phyloP scores from a whole-genome alignment of 768 basidiomycete species.

The Boletus sp. region DNA sequence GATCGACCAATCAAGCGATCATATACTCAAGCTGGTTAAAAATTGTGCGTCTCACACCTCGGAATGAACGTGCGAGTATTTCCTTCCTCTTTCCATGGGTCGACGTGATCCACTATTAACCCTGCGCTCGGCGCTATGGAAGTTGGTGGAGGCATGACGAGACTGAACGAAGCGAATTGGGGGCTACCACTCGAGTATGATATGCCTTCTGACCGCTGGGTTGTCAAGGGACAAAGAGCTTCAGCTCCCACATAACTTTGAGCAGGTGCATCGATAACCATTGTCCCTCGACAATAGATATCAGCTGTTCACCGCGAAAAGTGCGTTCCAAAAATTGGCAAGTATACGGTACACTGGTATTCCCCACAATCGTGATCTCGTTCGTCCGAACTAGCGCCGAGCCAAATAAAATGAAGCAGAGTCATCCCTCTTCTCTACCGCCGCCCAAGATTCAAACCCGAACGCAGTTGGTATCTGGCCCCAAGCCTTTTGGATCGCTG shows the following conservation, averaged over 20 bases:
- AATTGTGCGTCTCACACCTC: slow-evolving; percentile 10
- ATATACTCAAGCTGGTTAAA: neutral
- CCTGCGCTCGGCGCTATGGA: neutral
- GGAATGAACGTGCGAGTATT: slow-evolving; percentile 29
- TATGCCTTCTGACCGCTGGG: no score
- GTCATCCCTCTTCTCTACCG: neutral
- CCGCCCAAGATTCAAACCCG: slow-evolving; percentile 13
- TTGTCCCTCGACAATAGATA: no score
- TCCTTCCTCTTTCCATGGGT: slow-evolving; percentile 22
- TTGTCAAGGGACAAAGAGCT: no score
- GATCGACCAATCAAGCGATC: neutral
- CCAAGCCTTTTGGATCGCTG: slow-evolving; percentile 10
- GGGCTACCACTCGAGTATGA: no score
- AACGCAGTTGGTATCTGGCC: slow-evolving; percentile 4
- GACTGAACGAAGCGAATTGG: neutral
- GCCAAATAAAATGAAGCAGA: neutral
- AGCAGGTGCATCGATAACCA: no score
- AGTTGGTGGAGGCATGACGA: neutral
- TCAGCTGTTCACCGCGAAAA: no score
- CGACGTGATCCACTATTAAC: neutral
- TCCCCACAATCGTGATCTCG: no score
- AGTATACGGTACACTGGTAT: no score
- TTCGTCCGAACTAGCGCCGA: no score
- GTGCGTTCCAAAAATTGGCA: no score
- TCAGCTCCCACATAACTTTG: no score